A percentile compares a stretch with the other conserved stretches of the same genome.
These are phyloP conservation scores for Albatrellus sp. DNA, from an alignment of 1,284 basidiomycete species.

Conservation along the genomic window DNA sequence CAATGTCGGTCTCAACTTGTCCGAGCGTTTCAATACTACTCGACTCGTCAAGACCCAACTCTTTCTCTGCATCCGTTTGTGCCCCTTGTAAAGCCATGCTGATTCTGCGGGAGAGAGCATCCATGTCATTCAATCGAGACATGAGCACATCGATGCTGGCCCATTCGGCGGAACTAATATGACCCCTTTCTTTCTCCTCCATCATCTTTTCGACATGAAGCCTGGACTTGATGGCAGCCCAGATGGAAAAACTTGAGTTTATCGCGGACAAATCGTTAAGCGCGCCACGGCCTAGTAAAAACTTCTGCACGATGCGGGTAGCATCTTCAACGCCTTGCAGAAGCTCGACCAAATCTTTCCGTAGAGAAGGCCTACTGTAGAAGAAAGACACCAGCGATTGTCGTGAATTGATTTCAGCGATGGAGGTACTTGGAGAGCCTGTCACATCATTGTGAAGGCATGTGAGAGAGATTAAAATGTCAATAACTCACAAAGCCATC, in stretches of 20 bases:
- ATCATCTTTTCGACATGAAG: constrained; percentile 43
- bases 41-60: constrained; percentile 5
- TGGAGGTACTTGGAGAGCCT: constrained; percentile 82
- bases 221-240: constrained; percentile 37
- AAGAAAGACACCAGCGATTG: constrained; percentile 78
- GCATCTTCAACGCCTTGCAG: constrained; percentile 61
- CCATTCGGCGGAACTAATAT: constrained; percentile 34
- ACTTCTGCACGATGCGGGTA: constrained; percentile 69
- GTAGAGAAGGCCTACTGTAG: constrained; percentile 47
- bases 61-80: constrained; percentile 13
- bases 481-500: constrained; percentile 57
- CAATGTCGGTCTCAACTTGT: constrained; percentile 6
- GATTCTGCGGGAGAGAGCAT: constrained; percentile 47
- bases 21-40: constrained; percentile 4
- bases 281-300: constrained; percentile 61
- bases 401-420: constrained; percentile 59
- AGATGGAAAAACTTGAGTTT: constrained; percentile 45
- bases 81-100: constrained; percentile 36
- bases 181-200: constrained; percentile 28
- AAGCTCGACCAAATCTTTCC: constrained; percentile 50
- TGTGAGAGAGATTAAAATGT: background rate
- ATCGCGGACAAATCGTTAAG: constrained; percentile 55
- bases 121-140: constrained; percentile 41
- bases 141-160: constrained; percentile 41
- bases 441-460: background rate